Evolutionary conservation across 345 rosid genomes (phyloP), one percentile per base, ranked within the genome.

Genomic region (Hibiscus mutabilis): DNA sequence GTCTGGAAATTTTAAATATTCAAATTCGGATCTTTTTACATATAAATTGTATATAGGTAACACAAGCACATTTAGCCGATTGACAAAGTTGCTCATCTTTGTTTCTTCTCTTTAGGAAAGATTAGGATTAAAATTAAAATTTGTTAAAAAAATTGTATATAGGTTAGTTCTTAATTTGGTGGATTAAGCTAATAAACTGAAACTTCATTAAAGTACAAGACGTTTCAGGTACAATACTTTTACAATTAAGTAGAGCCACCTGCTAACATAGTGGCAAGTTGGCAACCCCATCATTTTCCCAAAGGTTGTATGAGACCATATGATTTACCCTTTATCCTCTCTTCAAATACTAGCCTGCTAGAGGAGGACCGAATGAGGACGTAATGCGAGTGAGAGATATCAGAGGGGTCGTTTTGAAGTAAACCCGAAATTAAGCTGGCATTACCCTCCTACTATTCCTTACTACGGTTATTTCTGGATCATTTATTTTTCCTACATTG

Each of bases 231-330:
- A 55, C 59, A 55, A 21, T 21, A 53, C 58, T 53, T 53, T 8
- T 44, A 66, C 69, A 46, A 66, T 66, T 9, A 66, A 49, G 70
- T 27, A 66, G 58, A 47, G 70, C 31, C 27, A 47, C 42, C 3
- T 22, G 24, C 27, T 40, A 12, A 46, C 57, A 66, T 22, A 22
- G 56, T 15, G 69, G 37, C 22, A 33, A 61, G 61, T 59, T 27
- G 18, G 27, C 9, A 47, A 4, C 57, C 58, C 70, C 40, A 46
- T 27, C 9, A 49, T 0, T 16, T 9, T 16, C 16, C 15, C 40
- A 47, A 11, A 47, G 33, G 12, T 58, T 58, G 61, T 16, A 58
- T 13, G n/a, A 11, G 60, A 0, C 29, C 13, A 12, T 37, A 25
- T 15, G 0, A 58, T 22, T 6, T 15, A 15, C 15, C 22, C 56